These are phyloP conservation scores for Rhinocladiella similis DNA, from an alignment of 2,329 filamentous ascomycete genomes.

Conservation along the genomic window DNA sequence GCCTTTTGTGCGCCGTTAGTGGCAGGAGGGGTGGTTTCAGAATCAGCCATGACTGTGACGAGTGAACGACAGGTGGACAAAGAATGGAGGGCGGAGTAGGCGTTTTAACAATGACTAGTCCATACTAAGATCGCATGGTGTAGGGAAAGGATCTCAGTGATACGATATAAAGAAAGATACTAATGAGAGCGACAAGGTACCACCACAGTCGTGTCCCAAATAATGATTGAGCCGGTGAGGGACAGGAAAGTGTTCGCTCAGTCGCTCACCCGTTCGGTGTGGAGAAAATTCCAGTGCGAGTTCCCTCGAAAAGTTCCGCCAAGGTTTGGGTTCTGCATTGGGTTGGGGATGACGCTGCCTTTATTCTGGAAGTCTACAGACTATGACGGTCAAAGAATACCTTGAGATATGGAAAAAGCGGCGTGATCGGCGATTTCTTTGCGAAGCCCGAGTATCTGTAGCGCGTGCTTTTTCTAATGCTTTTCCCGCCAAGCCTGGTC, in stretches of 20 bases:
- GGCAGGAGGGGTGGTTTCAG: constrained; percentile 33
- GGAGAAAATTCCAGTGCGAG: background rate
- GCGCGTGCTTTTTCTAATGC: background rate
- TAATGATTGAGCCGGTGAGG: background rate
- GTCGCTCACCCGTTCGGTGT: background rate
- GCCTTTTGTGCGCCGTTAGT: constrained; percentile 38
- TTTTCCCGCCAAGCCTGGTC: background rate
- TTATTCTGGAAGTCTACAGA: no score
- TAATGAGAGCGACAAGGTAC: background rate
- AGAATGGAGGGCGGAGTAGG: constrained; percentile 10
- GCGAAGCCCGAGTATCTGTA: no score
- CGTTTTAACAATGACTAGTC: constrained; percentile 13
- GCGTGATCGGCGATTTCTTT: no score
- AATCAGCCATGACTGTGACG: constrained; percentile 37
- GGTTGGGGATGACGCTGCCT: no score
- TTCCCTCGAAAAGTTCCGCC: background rate
- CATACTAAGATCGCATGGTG: constrained; percentile 18
- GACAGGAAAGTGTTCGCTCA: background rate
- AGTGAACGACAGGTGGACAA: constrained; percentile 14
- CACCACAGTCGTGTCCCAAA: background rate
- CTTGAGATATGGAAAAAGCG: no score
- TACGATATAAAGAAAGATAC: background rate
- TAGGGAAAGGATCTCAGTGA: background rate
- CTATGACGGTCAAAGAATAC: no score
- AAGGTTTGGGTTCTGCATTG: background rate